Percentiles rank a stretch among this genome's conserved stretches.
phyloP scores from a whole-genome alignment of 2,329 filamentous ascomycete species.

The Ceratocystis destructans region DNA sequence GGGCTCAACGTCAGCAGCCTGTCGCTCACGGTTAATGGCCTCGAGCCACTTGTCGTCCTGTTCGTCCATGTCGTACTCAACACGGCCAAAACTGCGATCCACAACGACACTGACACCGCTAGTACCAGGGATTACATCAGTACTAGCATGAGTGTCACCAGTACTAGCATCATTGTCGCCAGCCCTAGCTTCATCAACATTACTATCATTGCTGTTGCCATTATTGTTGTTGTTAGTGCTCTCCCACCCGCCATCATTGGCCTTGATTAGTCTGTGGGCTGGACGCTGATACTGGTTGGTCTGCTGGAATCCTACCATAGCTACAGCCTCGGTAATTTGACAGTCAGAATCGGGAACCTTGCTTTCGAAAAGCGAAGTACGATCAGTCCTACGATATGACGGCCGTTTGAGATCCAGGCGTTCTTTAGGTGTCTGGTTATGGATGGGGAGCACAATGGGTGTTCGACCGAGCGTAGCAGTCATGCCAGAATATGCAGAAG shows the following conservation, averaged over 20 bases:
- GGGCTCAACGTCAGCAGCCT: constrained; percentile 57
- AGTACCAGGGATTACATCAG: too few relatives aligned
- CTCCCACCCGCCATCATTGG: constrained; percentile 44
- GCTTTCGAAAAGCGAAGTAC: constrained; percentile 69
- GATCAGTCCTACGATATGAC: constrained; percentile 61
- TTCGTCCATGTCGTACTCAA: constrained; percentile 99
- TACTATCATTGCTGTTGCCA: constrained; percentile 20
- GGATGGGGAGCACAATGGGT: constrained; percentile 57
- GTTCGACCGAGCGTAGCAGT: constrained; percentile 30
- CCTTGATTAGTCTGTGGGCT: constrained; percentile 56
- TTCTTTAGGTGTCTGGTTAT: constrained; percentile 68
- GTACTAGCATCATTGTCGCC: too few relatives aligned
- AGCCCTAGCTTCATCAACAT: too few relatives aligned
- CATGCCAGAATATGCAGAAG: constrained; percentile 39
- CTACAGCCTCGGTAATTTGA: constrained; percentile 94
- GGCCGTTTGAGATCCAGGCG: constrained; percentile 64
- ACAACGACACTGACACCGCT: too few relatives aligned
- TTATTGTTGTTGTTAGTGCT: constrained; percentile 32
- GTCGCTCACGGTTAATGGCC: constrained; percentile 64
- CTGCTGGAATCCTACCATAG: constrained; percentile 89
- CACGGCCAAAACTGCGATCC: constrained; percentile 50
- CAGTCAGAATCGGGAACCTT: constrained; percentile 73
- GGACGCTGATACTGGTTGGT: constrained; percentile 77
- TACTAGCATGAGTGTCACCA: too few relatives aligned
- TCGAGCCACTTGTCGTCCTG: constrained; percentile 96